Evolutionary conservation across 2,329 filamentous ascomycete species (phyloP).

Genomic region (Phyllosticta citrichinensis): DNA sequence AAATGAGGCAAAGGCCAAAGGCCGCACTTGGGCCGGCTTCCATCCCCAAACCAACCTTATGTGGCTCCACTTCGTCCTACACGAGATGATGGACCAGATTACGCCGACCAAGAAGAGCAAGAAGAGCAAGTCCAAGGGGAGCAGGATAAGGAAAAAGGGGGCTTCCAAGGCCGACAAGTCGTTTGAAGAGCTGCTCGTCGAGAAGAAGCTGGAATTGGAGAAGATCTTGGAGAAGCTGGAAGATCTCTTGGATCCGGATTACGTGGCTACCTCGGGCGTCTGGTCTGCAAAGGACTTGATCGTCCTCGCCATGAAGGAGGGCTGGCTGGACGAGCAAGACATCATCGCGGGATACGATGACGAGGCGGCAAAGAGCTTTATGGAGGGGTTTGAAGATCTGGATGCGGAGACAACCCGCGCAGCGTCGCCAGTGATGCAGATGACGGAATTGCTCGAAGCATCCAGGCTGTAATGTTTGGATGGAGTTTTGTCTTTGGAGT

Average conservation of each 20-base stretch:
- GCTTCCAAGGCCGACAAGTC: conserved; percentile 10
- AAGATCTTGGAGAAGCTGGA: conserved; percentile 26
- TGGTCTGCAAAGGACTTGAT: conserved; percentile 26
- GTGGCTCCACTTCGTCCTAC: conserved; percentile 53
- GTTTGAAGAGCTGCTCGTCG: conserved; percentile 18
- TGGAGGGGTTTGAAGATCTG: background rate
- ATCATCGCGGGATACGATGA: conserved; percentile 12
- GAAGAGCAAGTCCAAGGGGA: conserved; percentile 6
- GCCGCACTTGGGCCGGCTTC: conserved; percentile 41
- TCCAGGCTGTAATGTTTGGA: background rate
- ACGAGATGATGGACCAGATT: conserved; percentile 41
- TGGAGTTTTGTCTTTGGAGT: background rate
- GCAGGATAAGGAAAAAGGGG: conserved; percentile 5
- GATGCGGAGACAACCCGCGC: background rate
- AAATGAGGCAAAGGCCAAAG: conserved; percentile 13
- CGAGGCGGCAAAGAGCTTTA: background rate
- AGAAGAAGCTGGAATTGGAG: conserved; percentile 29
- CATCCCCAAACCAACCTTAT: conserved; percentile 52
- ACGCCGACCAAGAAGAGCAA: background rate
- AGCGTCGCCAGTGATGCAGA: background rate
- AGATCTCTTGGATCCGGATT: conserved; percentile 30
- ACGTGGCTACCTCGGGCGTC: conserved; percentile 18
- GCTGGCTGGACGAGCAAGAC: conserved; percentile 26
- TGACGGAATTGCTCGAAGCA: background rate
- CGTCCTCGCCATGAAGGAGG: conserved; percentile 22